phyloP scores from a whole-genome alignment of 2,329 filamentous ascomycete genomes.

The Colletotrichum tropicale region DNA sequence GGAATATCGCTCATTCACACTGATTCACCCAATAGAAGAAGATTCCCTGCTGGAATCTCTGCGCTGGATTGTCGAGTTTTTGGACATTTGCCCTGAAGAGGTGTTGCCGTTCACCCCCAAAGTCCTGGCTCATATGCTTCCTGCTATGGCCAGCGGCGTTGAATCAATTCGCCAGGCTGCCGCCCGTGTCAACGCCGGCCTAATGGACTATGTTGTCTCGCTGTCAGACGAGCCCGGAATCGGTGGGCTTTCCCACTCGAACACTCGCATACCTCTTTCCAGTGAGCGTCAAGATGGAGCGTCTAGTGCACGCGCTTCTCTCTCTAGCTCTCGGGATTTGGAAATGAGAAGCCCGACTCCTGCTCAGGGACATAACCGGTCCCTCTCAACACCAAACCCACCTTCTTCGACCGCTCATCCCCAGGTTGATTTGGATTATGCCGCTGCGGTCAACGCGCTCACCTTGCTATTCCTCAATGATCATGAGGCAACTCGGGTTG shows the following conservation, averaged over 20 bases:
- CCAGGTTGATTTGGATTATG: constrained; percentile 86
- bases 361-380: constrained; percentile 45
- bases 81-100: constrained; percentile 96
- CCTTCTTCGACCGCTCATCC: constrained; percentile 42
- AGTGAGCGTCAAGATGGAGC: constrained; percentile 50
- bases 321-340: constrained; percentile 58
- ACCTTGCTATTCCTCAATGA: constrained; percentile 95
- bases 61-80: constrained; percentile 94
- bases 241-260: constrained; percentile 34
- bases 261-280: constrained; percentile 46
- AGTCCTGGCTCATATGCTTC: constrained; percentile 88
- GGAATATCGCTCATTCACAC: neutral
- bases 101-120: constrained; percentile 94
- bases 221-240: constrained; percentile 73
- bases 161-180: constrained; percentile 90
- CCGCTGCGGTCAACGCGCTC: constrained; percentile 89
- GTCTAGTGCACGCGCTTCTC: constrained; percentile 55
- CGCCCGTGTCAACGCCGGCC: constrained; percentile 83
- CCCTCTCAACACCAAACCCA: constrained; percentile 50
- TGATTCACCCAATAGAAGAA: constrained; percentile 64
- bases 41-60: constrained; percentile 90
- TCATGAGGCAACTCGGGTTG: constrained; percentile 93
- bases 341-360: constrained; percentile 59
- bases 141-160: constrained; percentile 90
- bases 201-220: constrained; percentile 94